Conservation (phyloP, 345 rosid genomes). For the Arabidopsis arenosa region DNA sequence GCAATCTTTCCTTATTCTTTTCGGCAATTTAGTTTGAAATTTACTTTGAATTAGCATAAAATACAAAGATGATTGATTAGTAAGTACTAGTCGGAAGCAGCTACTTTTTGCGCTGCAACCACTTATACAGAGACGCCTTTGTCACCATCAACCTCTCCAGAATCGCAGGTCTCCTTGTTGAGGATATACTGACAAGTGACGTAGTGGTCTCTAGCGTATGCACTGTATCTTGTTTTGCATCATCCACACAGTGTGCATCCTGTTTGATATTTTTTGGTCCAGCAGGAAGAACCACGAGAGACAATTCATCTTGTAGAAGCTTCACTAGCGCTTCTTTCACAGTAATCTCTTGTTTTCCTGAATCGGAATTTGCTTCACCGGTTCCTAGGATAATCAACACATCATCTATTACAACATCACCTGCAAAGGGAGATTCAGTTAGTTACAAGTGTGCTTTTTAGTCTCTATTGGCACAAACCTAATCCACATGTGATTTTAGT, state of each 20-base stretch:
- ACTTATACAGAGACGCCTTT: constrained; percentile 60
- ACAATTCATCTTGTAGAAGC: constrained; percentile 69
- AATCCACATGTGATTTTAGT: constrained; percentile 8
- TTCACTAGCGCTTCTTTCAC: constrained; percentile 60
- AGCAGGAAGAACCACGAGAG: constrained; percentile 62
- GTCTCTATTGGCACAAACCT: constrained; percentile 8
- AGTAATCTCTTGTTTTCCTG: constrained; percentile 43
- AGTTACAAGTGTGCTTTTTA: not conserved
- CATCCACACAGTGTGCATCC: constrained; percentile 31
- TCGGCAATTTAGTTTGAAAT: constrained; percentile 16
- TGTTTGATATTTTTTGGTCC: constrained; percentile 42
- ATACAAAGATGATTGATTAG: constrained; percentile 41
- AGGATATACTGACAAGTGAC: constrained; percentile 42
- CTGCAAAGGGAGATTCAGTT: constrained; percentile 53
- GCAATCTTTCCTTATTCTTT: not conserved
- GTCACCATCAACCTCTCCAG: constrained; percentile 71
- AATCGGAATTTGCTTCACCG: constrained; percentile 39
- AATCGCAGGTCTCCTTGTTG: constrained; percentile 70
- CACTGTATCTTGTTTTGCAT: constrained; percentile 35
- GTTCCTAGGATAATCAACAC: constrained; percentile 70
- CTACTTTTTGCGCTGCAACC: constrained; percentile 63
- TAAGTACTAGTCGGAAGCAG: constrained; percentile 41
- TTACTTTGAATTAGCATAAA: not conserved
- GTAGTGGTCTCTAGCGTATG: constrained; percentile 34
- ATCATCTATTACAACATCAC: constrained; percentile 69